A percentile compares a stretch with the other conserved stretches of the same genome.
phyloP scores from a whole-genome alignment of 306 rosid genomes.

The Macrotyloma uniflorum region DNA sequence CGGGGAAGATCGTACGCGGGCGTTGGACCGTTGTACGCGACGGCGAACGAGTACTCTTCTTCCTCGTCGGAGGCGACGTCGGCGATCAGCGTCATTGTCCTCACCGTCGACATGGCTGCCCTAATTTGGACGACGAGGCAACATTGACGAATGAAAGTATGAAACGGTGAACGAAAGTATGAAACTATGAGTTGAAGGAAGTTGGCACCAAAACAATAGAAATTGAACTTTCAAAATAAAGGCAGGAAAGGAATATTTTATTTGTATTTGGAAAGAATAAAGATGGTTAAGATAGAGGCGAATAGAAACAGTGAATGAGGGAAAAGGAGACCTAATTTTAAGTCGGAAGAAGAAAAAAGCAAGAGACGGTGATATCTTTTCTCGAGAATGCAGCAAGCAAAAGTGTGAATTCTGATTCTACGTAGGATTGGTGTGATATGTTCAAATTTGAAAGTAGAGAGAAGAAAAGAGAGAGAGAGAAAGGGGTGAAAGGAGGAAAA shows the following conservation, averaged over 20 bases:
- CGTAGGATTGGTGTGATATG: background rate
- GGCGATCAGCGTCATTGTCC: slow-evolving; percentile 41
- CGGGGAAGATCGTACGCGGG: slow-evolving; percentile 70
- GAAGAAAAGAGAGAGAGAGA: slow-evolving; percentile 7
- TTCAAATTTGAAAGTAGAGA: slow-evolving; percentile 38
- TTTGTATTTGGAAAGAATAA: background rate
- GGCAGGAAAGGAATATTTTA: background rate
- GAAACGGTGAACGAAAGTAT: background rate
- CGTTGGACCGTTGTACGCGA: slow-evolving; percentile 78
- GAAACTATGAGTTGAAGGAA: background rate
- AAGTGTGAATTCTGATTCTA: background rate
- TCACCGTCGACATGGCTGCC: slow-evolving; percentile 59
- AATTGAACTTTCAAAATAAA: slow-evolving; percentile 48
- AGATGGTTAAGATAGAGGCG: background rate
- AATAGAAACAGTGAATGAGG: background rate
- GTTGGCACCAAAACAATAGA: slow-evolving; percentile 23
- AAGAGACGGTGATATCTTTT: slow-evolving; percentile 2
- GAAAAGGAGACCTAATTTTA: slow-evolving; percentile 29
- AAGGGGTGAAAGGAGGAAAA: background rate
- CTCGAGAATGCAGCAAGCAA: slow-evolving; percentile 18
- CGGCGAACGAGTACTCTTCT: slow-evolving; percentile 67
- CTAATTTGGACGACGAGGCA: slow-evolving; percentile 35
- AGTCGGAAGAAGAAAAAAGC: background rate
- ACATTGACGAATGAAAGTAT: slow-evolving; percentile 41
- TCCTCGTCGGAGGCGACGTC: slow-evolving; percentile 32